phyloP scores from a whole-genome alignment of 2,329 filamentous ascomycete genomes.

The Alternaria sp. region DNA sequence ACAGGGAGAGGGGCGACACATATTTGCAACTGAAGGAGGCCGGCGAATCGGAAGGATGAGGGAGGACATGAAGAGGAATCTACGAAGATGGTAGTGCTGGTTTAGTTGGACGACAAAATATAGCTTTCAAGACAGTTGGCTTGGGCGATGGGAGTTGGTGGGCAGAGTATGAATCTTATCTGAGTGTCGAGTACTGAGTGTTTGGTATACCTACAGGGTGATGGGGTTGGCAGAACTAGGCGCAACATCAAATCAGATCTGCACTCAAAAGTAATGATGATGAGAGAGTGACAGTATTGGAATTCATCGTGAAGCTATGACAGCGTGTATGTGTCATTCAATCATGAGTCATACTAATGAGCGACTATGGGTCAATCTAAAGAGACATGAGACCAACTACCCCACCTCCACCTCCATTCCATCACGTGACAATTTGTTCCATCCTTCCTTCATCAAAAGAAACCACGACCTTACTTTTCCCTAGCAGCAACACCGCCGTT shows the following conservation, averaged over 20 bases:
- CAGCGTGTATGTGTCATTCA: not conserved
- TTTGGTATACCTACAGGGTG: not conserved
- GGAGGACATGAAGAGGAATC: too few species aligned
- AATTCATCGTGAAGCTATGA: not conserved
- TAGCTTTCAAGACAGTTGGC: too few species aligned
- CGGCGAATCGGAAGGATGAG: too few species aligned
- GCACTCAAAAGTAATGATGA: not conserved
- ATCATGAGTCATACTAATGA: slow-evolving; percentile 2
- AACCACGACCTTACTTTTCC: slow-evolving; percentile 19
- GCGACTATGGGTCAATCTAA: slow-evolving; percentile 18
- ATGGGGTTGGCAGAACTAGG: not conserved
- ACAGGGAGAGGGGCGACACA: too few species aligned
- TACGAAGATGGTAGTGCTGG: too few species aligned
- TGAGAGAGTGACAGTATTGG: not conserved
- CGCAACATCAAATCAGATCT: not conserved
- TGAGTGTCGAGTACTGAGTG: not conserved
- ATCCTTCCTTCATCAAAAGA: not conserved
- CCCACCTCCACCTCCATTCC: not conserved
- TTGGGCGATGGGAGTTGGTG: too few species aligned
- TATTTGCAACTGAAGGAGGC: too few species aligned
- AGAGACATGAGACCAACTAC: not conserved
- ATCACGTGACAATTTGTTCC: slow-evolving; percentile 8
- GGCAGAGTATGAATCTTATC: too few species aligned
- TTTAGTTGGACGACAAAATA: too few species aligned
- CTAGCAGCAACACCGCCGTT: slow-evolving; percentile 5